Conservation (phyloP, 2,329 filamentous ascomycete genomes). For the Colletotrichum sojae region DNA sequence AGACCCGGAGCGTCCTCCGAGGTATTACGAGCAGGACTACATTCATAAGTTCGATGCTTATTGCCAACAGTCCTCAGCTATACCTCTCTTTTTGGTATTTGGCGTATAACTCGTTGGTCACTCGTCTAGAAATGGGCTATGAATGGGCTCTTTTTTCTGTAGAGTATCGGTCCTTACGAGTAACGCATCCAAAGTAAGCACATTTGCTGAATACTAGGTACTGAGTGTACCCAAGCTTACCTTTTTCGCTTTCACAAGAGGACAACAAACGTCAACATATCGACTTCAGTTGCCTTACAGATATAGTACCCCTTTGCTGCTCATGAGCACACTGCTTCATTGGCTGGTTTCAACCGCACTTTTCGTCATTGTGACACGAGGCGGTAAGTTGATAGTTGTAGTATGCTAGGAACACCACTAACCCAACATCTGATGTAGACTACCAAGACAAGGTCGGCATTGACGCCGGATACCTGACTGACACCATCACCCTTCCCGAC, state of each 20-base stretch:
- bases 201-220: background rate
- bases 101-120: background rate
- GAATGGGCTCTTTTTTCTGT: background rate
- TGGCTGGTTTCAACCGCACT: conserved; percentile 1
- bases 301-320: background rate
- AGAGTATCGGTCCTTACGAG: background rate
- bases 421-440: background rate
- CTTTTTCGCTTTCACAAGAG: background rate
- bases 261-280: background rate
- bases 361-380: background rate
- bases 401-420: too few species aligned
- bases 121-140: background rate
- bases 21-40: background rate
- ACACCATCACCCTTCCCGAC: background rate
- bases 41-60: background rate
- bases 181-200: background rate
- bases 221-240: background rate
- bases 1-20: background rate
- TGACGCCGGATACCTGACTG: background rate
- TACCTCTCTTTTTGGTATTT: conserved; percentile 19
- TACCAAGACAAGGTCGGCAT: background rate
- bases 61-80: background rate
- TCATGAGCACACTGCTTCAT: background rate
- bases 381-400: background rate
- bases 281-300: background rate